A percentile compares a stretch with the other conserved stretches of the same genome.
phyloP scores from a whole-genome alignment of 2,329 filamentous ascomycete species.

The Ophiostoma sp. region DNA sequence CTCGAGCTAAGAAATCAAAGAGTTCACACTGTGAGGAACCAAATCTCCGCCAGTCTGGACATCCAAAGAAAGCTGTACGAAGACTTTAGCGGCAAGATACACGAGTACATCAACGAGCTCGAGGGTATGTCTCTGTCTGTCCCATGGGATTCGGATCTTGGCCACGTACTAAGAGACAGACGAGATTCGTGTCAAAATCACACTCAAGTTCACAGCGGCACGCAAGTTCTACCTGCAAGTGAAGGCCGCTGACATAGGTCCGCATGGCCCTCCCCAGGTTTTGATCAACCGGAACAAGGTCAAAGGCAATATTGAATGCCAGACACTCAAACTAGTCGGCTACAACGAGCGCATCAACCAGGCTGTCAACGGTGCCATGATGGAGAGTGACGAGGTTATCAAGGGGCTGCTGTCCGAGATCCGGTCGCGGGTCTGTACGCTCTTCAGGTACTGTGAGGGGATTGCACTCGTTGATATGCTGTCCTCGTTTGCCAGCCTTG shows the following conservation, averaged over 20 bases:
- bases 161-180: constrained; percentile 10
- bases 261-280: constrained; percentile 33
- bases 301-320: constrained; percentile 75
- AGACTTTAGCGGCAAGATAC: constrained; percentile 70
- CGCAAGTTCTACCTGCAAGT: constrained; percentile 77
- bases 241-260: constrained; percentile 55
- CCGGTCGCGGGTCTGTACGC: constrained; percentile 60
- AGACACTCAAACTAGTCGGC: constrained; percentile 79
- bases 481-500: constrained; percentile 66
- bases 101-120: constrained; percentile 51
- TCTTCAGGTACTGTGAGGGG: constrained; percentile 83
- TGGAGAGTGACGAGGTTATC: constrained; percentile 73
- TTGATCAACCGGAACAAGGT: constrained; percentile 74
- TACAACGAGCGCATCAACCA: constrained; percentile 71
- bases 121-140: constrained; percentile 44
- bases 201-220: constrained; percentile 66
- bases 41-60: constrained; percentile 25
- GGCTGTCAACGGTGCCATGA: constrained; percentile 75
- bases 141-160: neutral
- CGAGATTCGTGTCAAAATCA: constrained; percentile 18
- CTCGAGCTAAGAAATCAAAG: constrained; percentile 85
- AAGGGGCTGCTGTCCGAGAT: constrained; percentile 66
- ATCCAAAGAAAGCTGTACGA: constrained; percentile 69
- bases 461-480: constrained; percentile 86
- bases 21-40: constrained; percentile 74